Percentiles rank a stretch among this genome's conserved stretches.
phyloP scores from a whole-genome alignment of 495 filamentous ascomycete species.

The Thermothielavioides terrestris region DNA sequence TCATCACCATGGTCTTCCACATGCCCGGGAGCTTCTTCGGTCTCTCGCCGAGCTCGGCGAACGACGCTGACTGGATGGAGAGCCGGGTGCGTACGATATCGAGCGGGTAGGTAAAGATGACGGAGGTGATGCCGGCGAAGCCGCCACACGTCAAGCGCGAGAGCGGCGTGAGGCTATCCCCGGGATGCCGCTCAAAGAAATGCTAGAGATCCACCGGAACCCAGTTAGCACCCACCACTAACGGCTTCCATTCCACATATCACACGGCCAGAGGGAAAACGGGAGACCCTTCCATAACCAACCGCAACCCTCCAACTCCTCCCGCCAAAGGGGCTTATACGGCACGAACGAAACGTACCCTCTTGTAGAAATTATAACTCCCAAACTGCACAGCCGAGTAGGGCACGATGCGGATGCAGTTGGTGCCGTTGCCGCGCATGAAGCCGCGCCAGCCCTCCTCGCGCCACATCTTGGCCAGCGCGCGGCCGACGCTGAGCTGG shows the following conservation, averaged over 20 bases:
- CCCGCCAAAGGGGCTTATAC: background rate
- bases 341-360: slow-evolving; percentile 45
- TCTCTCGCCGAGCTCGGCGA: slow-evolving; percentile 56
- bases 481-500: slow-evolving; percentile 80
- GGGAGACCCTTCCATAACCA: slow-evolving; percentile 4
- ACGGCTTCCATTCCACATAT: background rate
- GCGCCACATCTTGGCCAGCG: slow-evolving; percentile 84
- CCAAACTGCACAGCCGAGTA: slow-evolving; percentile 98
- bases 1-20: slow-evolving; percentile 71
- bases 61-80: slow-evolving; percentile 93
- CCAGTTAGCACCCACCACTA: background rate
- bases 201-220: slow-evolving; percentile 30
- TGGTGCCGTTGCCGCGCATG: slow-evolving; percentile 95
- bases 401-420: slow-evolving; percentile 95
- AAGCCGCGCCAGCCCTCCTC: slow-evolving; percentile 96
- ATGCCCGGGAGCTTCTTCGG: slow-evolving; percentile 76
- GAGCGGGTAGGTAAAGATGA: slow-evolving; percentile 68
- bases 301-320: background rate
- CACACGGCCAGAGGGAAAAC: background rate
- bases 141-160: slow-evolving; percentile 77
- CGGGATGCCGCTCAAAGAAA: slow-evolving; percentile 67
- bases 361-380: slow-evolving; percentile 94
- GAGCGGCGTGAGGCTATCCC: slow-evolving; percentile 56
- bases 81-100: slow-evolving; percentile 94
- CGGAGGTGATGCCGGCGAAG: slow-evolving; percentile 86